Base-by-base conservation (phyloP, 331 rosid genomes). In the Arachis monticola region DNA sequence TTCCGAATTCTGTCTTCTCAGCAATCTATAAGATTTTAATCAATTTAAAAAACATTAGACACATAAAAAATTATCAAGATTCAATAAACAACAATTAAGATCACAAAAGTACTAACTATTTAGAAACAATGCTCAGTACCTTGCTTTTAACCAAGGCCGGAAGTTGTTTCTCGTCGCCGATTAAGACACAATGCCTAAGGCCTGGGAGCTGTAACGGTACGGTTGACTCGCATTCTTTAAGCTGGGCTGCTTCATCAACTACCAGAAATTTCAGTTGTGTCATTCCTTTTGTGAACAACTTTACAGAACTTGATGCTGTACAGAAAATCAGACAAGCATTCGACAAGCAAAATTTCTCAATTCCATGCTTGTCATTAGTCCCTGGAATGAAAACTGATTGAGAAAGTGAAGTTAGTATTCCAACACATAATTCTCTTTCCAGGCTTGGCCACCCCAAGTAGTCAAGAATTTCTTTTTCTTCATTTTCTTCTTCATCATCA, bases 131-230 rank as follows among this genome's bases (percentile, higher is more conserved):
- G 51, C 3, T 38, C 7, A 67, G 10, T 71, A 64, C 82, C 82
- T 55, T 62, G 72, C 82, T 78, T 44, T 78, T 78, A 1, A 78
- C 77, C 12, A 78, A 13, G 30, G 73, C 67, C 0, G 73, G 77
- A 42, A 78, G 82, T 11, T 78, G 77, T 55, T 47, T 53, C 8
- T 78, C 77, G 17, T 78, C 82, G 0, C 67, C 77, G 0, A 78
- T 32, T 0, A 78, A 45, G 8, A 70, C 30, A 32, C 72, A 63
- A 63, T 31, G 41, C 1, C 40, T 10, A 4, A 78, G 11, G 10
- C 61, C 77, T 6, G 72, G 40, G 0, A 78, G 52, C 52, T 31
- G 72, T 14, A 78, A 62, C 0, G 77, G 82, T 27, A 70, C 45
- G 0, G 66, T 10, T 31, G 82, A 78, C 52, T 78, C 82, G 32